A percentile compares a stretch with the other conserved stretches of the same genome.
Evolutionary conservation across 73 alveolate genomes (phyloP).

Genomic region (Paramecium caudatum): DNA sequence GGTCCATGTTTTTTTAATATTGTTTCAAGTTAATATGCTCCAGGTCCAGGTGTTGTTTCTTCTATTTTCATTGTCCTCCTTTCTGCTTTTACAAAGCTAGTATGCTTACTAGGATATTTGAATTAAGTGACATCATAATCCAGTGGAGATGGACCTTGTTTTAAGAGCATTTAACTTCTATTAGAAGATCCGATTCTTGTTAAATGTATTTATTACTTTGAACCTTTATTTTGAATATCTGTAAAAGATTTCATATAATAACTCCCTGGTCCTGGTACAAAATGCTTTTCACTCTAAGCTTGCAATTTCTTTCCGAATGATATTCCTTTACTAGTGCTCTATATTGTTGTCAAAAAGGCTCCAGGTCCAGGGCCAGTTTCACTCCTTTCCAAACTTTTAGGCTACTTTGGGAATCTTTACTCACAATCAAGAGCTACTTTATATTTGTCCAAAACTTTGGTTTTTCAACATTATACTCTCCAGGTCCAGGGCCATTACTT

Average conservation of each 20-base stretch:
- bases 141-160: slow-evolving; percentile 30
- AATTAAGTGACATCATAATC: slow-evolving; percentile 9
- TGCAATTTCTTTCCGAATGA: slow-evolving; percentile 27
- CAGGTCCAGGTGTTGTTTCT: slow-evolving; percentile 64
- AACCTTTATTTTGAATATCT: neutral
- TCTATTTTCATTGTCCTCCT: neutral
- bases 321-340: neutral
- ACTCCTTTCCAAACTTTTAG: neutral
- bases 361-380: neutral
- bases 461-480: slow-evolving; percentile 20
- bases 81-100: slow-evolving; percentile 36
- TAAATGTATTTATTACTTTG: neutral
- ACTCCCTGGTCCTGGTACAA: slow-evolving; percentile 58
- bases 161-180: neutral
- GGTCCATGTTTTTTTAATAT: slow-evolving; percentile 1
- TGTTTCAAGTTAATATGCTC: slow-evolving; percentile 9
- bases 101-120: neutral
- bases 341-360: neutral
- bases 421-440: neutral
- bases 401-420: slow-evolving; percentile 38
- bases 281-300: slow-evolving; percentile 2
- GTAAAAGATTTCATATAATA: slow-evolving; percentile 40
- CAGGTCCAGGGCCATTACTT: slow-evolving; percentile 48
- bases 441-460: neutral
- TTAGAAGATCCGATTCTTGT: slow-evolving; percentile 22